phyloP scores from a whole-genome alignment of 129 eudicot species.

The Kitagawia praeruptora region DNA sequence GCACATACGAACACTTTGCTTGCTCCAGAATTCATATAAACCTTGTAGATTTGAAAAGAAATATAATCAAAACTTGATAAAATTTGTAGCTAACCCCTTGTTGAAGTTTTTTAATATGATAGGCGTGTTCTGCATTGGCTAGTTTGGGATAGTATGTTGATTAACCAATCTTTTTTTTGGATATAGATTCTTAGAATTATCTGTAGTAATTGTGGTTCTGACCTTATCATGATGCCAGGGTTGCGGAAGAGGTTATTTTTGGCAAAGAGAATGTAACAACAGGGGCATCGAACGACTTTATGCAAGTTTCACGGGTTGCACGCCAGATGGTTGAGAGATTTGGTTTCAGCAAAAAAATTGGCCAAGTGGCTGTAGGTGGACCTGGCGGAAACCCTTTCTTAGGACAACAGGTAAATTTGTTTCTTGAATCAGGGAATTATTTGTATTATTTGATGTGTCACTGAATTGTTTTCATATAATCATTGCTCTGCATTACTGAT shows the following conservation, averaged over 20 bases:
- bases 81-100: neutral
- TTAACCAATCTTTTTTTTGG: neutral
- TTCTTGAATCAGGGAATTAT: neutral
- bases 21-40: neutral
- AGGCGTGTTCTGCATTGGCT: neutral
- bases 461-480: neutral
- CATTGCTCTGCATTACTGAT: neutral
- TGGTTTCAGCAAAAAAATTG: conserved; percentile 97
- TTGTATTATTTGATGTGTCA: neutral
- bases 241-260: conserved; percentile 87
- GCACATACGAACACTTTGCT: neutral
- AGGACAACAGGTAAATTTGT: conserved; percentile 61
- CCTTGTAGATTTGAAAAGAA: neutral
- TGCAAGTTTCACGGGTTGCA: conserved; percentile 98
- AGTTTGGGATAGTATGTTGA: neutral
- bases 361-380: conserved; percentile 88
- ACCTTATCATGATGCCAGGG: conserved; percentile 31
- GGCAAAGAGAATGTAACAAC: conserved; percentile 87
- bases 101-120: neutral
- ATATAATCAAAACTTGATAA: neutral
- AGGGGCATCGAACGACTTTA: conserved; percentile 92
- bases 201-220: neutral
- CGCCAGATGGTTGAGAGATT: conserved; percentile 98
- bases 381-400: conserved; percentile 89
- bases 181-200: neutral